phyloP scores from a whole-genome alignment of 2,329 filamentous ascomycete genomes.

The Rhytidhysteron rufulum region DNA sequence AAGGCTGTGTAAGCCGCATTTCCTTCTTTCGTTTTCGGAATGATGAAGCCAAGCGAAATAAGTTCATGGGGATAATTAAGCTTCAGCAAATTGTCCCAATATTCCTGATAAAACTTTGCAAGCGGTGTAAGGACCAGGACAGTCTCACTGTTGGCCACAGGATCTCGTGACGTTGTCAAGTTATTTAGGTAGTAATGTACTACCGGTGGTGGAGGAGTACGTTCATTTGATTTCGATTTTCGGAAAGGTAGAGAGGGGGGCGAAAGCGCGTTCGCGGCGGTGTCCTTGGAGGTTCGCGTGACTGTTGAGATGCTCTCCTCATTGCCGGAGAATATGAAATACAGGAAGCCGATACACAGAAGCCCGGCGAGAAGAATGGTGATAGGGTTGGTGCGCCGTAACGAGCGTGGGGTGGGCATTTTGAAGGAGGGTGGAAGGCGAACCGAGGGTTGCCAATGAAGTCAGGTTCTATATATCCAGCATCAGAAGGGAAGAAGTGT shows the following conservation, averaged over 20 bases:
- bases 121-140: constrained; percentile 91
- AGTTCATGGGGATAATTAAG: constrained; percentile 89
- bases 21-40: constrained; percentile 88
- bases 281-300: constrained; percentile 46
- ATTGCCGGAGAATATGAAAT: constrained; percentile 57
- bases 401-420: constrained; percentile 60
- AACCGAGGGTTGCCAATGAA: constrained; percentile 27
- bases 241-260: constrained; percentile 71
- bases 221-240: constrained; percentile 56
- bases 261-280: constrained; percentile 67
- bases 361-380: constrained; percentile 69
- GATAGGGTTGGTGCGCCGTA: constrained; percentile 75
- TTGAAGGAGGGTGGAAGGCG: constrained; percentile 22
- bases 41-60: constrained; percentile 92
- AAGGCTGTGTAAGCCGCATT: constrained; percentile 79
- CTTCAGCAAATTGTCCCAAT: constrained; percentile 89
- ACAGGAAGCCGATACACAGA: constrained; percentile 60
- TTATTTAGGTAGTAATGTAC: constrained; percentile 94
- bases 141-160: constrained; percentile 75
- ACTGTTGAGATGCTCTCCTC: constrained; percentile 54
- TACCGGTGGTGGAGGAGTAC: constrained; percentile 72
- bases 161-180: constrained; percentile 75
- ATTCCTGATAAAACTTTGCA: constrained; percentile 86
- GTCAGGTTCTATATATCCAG: constrained; percentile 22
- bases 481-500: constrained; percentile 26